A percentile compares a stretch with the other conserved stretches of the same genome.
Evolutionary conservation across 2,329 filamentous ascomycete species (phyloP).

Genomic region (Sphaerostilbella broomeana): DNA sequence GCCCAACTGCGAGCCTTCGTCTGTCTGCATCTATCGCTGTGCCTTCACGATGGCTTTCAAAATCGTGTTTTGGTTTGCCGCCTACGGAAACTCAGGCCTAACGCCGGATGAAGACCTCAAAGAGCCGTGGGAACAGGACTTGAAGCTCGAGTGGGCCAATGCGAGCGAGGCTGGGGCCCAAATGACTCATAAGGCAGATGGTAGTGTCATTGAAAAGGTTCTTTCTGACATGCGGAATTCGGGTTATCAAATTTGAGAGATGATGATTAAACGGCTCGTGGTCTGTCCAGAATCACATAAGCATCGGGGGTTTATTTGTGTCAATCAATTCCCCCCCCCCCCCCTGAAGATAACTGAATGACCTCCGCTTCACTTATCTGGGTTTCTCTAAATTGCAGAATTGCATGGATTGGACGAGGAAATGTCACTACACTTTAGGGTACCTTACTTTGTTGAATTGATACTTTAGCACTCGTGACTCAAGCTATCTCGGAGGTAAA

Average conservation of each 20-base stretch:
- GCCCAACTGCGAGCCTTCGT: slow-evolving; percentile 31
- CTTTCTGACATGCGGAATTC: slow-evolving; percentile 21
- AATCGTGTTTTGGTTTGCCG: slow-evolving; percentile 36
- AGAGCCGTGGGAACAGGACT: slow-evolving; percentile 25
- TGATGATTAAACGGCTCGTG: not conserved
- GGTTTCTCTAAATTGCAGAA: no score
- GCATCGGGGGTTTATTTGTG: no score
- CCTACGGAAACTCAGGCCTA: slow-evolving; percentile 24
- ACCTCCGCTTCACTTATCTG: no score
- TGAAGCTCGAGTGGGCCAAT: slow-evolving; percentile 20
- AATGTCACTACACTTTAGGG: no score
- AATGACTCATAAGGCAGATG: slow-evolving; percentile 20
- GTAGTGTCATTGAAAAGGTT: slow-evolving; percentile 23
- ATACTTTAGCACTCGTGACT: no score
- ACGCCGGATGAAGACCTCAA: slow-evolving; percentile 21
- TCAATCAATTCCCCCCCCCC: no score
- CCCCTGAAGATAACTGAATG: no score
- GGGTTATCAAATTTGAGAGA: slow-evolving; percentile 21
- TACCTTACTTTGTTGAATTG: no score
- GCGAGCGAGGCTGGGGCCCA: slow-evolving; percentile 17
- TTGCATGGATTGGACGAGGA: no score
- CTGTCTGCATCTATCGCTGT: slow-evolving; percentile 31
- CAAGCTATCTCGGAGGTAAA: no score
- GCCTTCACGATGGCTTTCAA: slow-evolving; percentile 30
- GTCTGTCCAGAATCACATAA: no score